phyloP scores from a whole-genome alignment of 2,329 filamentous ascomycete genomes.

The Exophiala aquamarina region DNA sequence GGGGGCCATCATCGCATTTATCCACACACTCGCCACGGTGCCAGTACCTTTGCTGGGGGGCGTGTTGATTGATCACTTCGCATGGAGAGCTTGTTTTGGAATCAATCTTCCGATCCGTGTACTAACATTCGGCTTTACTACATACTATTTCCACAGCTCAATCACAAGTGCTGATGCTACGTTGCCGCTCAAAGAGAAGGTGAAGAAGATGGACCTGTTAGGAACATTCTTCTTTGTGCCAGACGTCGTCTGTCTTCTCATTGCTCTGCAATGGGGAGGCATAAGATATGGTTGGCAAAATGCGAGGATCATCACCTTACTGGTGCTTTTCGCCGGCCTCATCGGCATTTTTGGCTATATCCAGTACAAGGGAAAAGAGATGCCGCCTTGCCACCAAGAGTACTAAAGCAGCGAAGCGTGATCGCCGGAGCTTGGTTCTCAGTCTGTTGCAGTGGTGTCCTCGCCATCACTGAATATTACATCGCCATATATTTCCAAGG shows the following conservation, averaged over 20 bases:
- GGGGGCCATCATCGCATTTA: slow-evolving; percentile 34
- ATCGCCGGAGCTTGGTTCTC: slow-evolving; percentile 31
- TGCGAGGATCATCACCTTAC: slow-evolving; percentile 42
- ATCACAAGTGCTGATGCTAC: neutral
- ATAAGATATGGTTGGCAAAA: slow-evolving; percentile 43
- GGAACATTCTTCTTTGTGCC: slow-evolving; percentile 47
- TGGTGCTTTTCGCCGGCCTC: slow-evolving; percentile 44
- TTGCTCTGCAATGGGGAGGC: slow-evolving; percentile 48
- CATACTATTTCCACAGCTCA: neutral
- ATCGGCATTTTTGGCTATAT: slow-evolving; percentile 46
- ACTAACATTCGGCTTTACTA: slow-evolving; percentile 33
- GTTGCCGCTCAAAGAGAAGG: slow-evolving; percentile 34
- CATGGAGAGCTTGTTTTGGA: slow-evolving; percentile 33
- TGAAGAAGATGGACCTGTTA: slow-evolving; percentile 39
- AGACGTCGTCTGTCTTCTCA: slow-evolving; percentile 39
- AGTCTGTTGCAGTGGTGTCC: slow-evolving; percentile 33
- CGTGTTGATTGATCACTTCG: slow-evolving; percentile 31
- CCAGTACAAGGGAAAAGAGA: slow-evolving; percentile 46
- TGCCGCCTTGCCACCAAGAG: slow-evolving; percentile 48
- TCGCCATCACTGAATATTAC: slow-evolving; percentile 15
- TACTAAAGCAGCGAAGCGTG: slow-evolving; percentile 47
- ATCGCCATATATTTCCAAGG: slow-evolving; percentile 29
- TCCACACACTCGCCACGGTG: slow-evolving; percentile 29
- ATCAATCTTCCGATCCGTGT: slow-evolving; percentile 39
- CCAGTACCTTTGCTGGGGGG: slow-evolving; percentile 38